A percentile compares a stretch with the other conserved stretches of the same genome.
Evolutionary conservation across 2,329 filamentous ascomycete genomes (phyloP).

Genomic region (Pseudocercospora fijiensis): DNA sequence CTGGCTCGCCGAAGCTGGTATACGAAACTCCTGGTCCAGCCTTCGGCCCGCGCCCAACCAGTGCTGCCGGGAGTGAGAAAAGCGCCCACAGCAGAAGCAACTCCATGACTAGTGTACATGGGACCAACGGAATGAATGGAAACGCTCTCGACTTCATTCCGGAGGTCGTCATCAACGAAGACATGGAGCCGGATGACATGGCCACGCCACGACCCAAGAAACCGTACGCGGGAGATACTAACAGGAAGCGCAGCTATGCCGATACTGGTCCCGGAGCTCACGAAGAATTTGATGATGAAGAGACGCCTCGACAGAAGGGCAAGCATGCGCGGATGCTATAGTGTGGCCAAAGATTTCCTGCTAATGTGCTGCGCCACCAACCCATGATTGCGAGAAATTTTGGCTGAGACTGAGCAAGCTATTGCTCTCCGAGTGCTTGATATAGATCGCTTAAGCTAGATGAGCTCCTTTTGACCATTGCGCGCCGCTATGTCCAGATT

Average conservation of each 20-base stretch:
- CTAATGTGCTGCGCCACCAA: no score
- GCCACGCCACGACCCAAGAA: slow-evolving; percentile 23
- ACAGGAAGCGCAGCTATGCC: slow-evolving; percentile 27
- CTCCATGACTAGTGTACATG: slow-evolving; percentile 16
- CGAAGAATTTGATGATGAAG: slow-evolving; percentile 21
- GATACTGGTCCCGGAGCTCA: slow-evolving; percentile 20
- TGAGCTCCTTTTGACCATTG: no score
- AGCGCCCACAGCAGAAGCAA: slow-evolving; percentile 19
- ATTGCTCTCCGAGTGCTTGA: no score
- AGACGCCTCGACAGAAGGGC: slow-evolving; percentile 25
- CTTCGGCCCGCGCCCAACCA: slow-evolving; percentile 32
- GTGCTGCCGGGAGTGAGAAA: slow-evolving; percentile 4
- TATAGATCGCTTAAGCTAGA: no score
- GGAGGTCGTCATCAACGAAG: slow-evolving; percentile 10
- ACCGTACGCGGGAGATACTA: slow-evolving; percentile 3
- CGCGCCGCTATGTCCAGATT: no score
- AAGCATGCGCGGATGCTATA: slow-evolving; percentile 1
- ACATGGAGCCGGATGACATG: slow-evolving; percentile 24
- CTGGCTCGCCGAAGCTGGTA: slow-evolving; percentile 40
- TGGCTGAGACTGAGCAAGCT: no score
- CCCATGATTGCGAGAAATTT: no score
- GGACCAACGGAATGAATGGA: not conserved
- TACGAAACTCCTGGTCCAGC: slow-evolving; percentile 42
- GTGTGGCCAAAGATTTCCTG: not conserved
- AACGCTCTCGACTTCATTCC: not conserved